phyloP scores from a whole-genome alignment of 345 rosid species.

The Cardamine occulta region DNA sequence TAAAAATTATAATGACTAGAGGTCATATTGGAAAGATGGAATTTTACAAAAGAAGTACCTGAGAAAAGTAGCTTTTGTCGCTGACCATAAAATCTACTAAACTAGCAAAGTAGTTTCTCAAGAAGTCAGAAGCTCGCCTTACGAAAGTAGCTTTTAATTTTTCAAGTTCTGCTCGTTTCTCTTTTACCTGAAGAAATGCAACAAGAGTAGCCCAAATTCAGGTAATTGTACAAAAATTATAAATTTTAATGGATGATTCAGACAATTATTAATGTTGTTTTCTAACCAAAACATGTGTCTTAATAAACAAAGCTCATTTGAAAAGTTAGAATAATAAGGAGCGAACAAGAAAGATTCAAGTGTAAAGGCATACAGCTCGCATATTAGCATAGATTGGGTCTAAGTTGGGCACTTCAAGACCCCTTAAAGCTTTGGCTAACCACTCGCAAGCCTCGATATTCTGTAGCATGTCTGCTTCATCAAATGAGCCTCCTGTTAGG shows the following conservation, averaged over 20 bases:
- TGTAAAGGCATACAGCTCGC: slow-evolving; percentile 71
- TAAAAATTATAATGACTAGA: slow-evolving; percentile 27
- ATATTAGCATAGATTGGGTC: slow-evolving; percentile 80
- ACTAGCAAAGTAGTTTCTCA: slow-evolving; percentile 94
- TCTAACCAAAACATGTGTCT: not conserved
- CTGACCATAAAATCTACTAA: slow-evolving; percentile 99
- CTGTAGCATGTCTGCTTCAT: slow-evolving; percentile 87
- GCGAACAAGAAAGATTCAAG: slow-evolving; percentile 6
- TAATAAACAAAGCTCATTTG: slow-evolving; percentile 1
- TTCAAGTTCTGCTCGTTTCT: slow-evolving; percentile 85
- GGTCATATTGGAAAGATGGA: slow-evolving; percentile 11
- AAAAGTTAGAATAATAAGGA: not conserved
- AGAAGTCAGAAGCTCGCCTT: slow-evolving; percentile 91
- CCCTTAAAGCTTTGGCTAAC: slow-evolving; percentile 80
- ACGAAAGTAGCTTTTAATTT: slow-evolving; percentile 81
- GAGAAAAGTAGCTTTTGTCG: slow-evolving; percentile 98
- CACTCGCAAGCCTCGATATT: slow-evolving; percentile 99
- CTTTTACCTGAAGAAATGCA: slow-evolving; percentile 65
- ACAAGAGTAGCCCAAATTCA: slow-evolving; percentile 28
- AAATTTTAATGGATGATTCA: not conserved
- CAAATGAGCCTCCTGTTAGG: slow-evolving; percentile 89
- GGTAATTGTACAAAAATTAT: slow-evolving; percentile 22
- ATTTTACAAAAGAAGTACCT: slow-evolving; percentile 51
- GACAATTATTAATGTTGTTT: slow-evolving; percentile 20
- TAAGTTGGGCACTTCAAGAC: slow-evolving; percentile 82